These are phyloP conservation scores for Austroboletus festivus DNA, from an alignment of 768 basidiomycete species.

Conservation along the genomic window DNA sequence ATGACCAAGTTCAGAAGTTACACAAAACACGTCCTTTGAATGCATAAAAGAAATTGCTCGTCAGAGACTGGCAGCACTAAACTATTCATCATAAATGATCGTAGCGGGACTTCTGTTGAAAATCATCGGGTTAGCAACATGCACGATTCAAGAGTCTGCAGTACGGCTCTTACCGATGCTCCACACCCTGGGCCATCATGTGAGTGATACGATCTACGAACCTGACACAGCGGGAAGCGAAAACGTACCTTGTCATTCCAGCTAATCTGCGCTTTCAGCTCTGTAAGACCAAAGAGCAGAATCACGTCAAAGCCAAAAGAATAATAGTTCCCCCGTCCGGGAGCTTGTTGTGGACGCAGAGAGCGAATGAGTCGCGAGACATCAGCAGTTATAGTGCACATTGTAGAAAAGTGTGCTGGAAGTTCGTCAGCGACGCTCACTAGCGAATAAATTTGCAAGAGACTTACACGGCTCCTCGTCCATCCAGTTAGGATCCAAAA, in stretches of 20 bases:
- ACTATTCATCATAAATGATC: conserved; percentile 17
- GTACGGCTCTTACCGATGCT: conserved; percentile 8
- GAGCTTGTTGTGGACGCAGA: background rate
- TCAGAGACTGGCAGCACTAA: too few relatives aligned
- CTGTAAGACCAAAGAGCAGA: conserved; percentile 41
- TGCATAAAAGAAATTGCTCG: too few relatives aligned
- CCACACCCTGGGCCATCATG: conserved; percentile 10
- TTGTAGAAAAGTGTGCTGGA: conserved; percentile 4
- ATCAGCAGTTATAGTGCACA: conserved; percentile 13
- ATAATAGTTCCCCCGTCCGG: conserved; percentile 11
- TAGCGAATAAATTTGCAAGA: accelerated
- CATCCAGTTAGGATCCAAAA: conserved; percentile 5
- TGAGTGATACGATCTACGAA: background rate
- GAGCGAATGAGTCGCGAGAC: conserved; percentile 3
- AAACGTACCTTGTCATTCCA: conserved; percentile 36
- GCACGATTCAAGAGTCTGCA: background rate
- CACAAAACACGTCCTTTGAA: too few relatives aligned
- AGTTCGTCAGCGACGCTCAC: background rate
- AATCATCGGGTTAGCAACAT: background rate
- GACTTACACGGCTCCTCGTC: conserved; percentile 14
- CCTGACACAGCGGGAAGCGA: background rate
- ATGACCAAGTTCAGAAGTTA: too few relatives aligned
- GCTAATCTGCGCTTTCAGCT: conserved; percentile 42
- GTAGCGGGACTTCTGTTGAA: conserved; percentile 19
- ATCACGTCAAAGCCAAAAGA: conserved; percentile 31